phyloP scores from a whole-genome alignment of 768 basidiomycete species.

The Suillus decipiens region DNA sequence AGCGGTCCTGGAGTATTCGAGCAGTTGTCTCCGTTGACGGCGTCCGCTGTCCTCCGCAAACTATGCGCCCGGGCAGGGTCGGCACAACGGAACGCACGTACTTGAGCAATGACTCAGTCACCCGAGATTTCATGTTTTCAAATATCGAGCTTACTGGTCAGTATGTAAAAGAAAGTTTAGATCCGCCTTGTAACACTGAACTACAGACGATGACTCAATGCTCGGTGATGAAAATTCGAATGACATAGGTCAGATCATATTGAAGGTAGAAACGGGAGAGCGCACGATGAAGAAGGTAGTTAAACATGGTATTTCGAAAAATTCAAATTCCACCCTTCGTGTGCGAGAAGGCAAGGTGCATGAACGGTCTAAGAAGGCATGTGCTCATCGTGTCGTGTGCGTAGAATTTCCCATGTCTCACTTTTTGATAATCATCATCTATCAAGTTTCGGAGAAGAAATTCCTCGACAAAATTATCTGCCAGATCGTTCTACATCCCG shows the following conservation, averaged over 20 bases:
- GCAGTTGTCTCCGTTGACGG: conserved; percentile 17
- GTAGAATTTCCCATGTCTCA: background rate
- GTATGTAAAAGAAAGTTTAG: background rate
- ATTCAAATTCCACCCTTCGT: too few species aligned
- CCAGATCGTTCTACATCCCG: background rate
- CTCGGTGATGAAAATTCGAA: conserved; percentile 11
- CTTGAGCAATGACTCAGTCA: background rate
- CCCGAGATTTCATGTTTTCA: conserved; percentile 19
- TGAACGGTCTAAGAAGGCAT: conserved; percentile 25
- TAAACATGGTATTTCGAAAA: accelerated
- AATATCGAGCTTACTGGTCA: conserved; percentile 21
- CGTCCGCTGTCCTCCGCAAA: accelerated
- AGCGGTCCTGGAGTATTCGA: background rate
- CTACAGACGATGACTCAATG: conserved; percentile 25
- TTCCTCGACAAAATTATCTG: background rate
- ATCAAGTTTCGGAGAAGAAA: conserved; percentile 17
- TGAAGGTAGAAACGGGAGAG: conserved; percentile 12
- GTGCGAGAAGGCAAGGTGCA: conserved; percentile 17
- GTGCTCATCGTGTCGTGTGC: conserved; percentile 21
- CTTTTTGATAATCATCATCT: background rate
- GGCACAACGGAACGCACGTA: background rate
- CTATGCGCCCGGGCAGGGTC: background rate
- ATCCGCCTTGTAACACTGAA: background rate
- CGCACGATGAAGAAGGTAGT: accelerated
- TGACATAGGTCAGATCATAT: conserved; percentile 20